These are phyloP conservation scores for Aspergillus ruber DNA, from an alignment of 2,329 filamentous ascomycete species.

Conservation along the genomic window DNA sequence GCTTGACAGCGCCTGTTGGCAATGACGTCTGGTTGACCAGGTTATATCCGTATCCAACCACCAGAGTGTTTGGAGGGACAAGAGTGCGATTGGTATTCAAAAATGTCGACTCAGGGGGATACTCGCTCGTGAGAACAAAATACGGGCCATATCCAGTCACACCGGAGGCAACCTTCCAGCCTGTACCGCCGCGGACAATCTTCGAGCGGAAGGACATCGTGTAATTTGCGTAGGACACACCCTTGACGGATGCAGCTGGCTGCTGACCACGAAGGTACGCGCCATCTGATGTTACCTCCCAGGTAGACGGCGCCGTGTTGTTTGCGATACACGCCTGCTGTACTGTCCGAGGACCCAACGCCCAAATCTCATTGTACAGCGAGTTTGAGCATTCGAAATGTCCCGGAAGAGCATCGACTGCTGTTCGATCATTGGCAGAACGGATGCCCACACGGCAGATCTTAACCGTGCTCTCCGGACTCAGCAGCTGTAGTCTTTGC, in stretches of 20 bases:
- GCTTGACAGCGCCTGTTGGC: conserved; percentile 1
- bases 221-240: conserved; percentile 7
- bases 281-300: conserved; percentile 8
- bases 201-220: conserved; percentile 11
- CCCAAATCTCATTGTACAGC: conserved; percentile 12
- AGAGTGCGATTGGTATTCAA: conserved; percentile 3
- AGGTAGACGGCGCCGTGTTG: conserved; percentile 8
- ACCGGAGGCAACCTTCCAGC: conserved; percentile 10
- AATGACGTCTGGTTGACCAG: conserved; percentile 5
- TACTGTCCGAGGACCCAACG: conserved; percentile 9
- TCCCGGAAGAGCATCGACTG: conserved; percentile 4
- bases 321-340: conserved; percentile 11
- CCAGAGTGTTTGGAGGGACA: conserved; percentile 4
- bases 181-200: conserved; percentile 9
- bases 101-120: conserved; percentile 2
- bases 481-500: conserved; percentile 5
- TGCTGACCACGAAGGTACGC: conserved; percentile 8
- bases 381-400: conserved; percentile 8
- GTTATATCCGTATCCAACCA: conserved; percentile 5
- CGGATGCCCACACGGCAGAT: conserved; percentile 1
- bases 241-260: conserved; percentile 8
- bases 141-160: conserved; percentile 11
- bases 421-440: background rate
- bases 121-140: conserved; percentile 9
- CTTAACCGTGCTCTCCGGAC: background rate